Evolutionary conservation across 805 yeast species (phyloP), one percentile per base, ranked within the genome.

Genomic region (Peterozyma xylosa): DNA sequence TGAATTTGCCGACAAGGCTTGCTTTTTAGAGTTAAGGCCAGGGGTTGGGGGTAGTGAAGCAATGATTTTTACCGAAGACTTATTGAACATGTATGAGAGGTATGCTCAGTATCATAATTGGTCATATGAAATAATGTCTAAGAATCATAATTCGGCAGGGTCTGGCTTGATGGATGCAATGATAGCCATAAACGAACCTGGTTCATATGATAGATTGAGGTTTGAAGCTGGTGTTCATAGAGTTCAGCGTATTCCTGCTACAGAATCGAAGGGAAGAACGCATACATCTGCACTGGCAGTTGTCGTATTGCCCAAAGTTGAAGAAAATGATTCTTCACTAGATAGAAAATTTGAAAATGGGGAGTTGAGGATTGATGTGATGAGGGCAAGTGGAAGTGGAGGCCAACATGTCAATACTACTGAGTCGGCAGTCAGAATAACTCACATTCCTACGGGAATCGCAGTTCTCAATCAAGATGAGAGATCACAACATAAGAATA

Each of bases 401-500:
- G 99, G 99, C 0, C 99, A 91, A 66, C 98, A 91, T 58, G 99
- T 91, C 33, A 91, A 91, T 58, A 91, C 96, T 11, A 93, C 98
- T 0, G 98, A 91, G 58, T 88, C 96, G 1, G 99, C 99, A 0
- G 98, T 93, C 11, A 73, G 99, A 53, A 66, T 93, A 27, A 88
- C 91, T 1, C 99, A 93, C 64, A 68, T 85, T 13, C 97, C 98
- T 4, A 80, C 96, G 0, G 97, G 97, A 2, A 80, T 87, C 35
- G 80, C 79, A 4, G 96, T 93, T 2, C 73, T 80, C 40, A 95
- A 90, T 68, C 98, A 93, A 59, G 97, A 93, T 58, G 96, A 88
- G 57, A 68, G 99, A 49, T 90, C 97, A 1, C 99, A 93, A 63
- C 96, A 91, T 48, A 78, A 80, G 55, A 93, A 93, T 62, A 90